Conservation (phyloP, 148 eudicot species). For the Chenopodium formosanum region DNA sequence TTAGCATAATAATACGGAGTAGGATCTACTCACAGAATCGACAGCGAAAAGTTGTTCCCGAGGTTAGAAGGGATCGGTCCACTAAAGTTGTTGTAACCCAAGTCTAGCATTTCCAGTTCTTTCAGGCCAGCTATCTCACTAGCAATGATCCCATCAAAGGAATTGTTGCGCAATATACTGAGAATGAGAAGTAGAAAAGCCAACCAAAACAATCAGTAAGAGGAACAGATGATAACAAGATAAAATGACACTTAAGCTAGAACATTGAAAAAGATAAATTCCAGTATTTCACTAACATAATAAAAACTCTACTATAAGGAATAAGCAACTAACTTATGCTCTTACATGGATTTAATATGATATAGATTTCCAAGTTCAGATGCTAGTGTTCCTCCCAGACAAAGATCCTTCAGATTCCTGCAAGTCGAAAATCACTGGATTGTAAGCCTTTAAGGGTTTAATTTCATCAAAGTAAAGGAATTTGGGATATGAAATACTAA, state of each 20-base stretch:
- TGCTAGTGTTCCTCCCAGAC: conserved; percentile 55
- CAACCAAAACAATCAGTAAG: not conserved
- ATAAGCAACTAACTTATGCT: not conserved
- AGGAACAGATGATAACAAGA: not conserved
- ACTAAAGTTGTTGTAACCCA: conserved; percentile 50
- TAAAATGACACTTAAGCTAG: too few species aligned
- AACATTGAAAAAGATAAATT: not conserved
- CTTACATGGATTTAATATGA: conserved; percentile 52
- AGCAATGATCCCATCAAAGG: conserved; percentile 46
- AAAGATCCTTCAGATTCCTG: conserved; percentile 53
- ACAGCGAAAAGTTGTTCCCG: conserved; percentile 42
- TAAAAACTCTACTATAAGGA: not conserved
- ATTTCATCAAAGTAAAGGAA: too few species aligned
- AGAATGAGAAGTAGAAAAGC: not conserved
- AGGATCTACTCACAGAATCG: conserved; percentile 46
- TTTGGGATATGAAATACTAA: not conserved
- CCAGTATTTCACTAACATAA: not conserved
- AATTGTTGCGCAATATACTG: conserved; percentile 57
- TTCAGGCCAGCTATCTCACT: conserved; percentile 39
- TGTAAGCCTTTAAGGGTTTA: not conserved
- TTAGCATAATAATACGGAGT: not conserved
- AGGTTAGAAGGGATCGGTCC: conserved; percentile 46
- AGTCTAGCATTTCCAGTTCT: conserved; percentile 51
- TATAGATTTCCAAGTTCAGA: conserved; percentile 48
- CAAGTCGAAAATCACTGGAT: not conserved